Conservation (phyloP, 2,329 filamentous ascomycete genomes). For the Cladosporium sp. region DNA sequence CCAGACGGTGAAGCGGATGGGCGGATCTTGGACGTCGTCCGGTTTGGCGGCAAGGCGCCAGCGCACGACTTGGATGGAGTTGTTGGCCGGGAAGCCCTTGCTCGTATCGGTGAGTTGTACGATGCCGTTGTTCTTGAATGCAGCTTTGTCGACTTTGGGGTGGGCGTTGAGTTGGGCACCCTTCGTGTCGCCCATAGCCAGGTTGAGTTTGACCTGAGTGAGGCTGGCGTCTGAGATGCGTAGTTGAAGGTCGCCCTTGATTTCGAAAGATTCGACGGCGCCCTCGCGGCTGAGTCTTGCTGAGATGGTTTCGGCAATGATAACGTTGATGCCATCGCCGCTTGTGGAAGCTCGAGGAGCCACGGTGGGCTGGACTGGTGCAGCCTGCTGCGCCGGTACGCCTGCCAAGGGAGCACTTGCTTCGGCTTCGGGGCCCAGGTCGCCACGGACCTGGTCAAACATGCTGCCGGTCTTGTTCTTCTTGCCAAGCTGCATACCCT, state of each 20-base stretch:
- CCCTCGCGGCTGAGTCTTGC: slow-evolving; percentile 88
- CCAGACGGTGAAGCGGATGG: slow-evolving; percentile 97
- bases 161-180: slow-evolving; percentile 92
- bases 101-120: slow-evolving; percentile 87
- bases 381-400: slow-evolving; percentile 40
- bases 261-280: slow-evolving; percentile 75
- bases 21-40: slow-evolving; percentile 75
- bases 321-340: slow-evolving; percentile 81
- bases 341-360: slow-evolving; percentile 64
- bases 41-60: slow-evolving; percentile 83
- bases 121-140: slow-evolving; percentile 75
- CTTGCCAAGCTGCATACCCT: slow-evolving; percentile 99
- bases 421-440: slow-evolving; percentile 83
- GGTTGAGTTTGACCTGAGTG: slow-evolving; percentile 84
- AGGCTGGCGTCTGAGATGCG: slow-evolving; percentile 84
- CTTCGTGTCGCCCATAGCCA: slow-evolving; percentile 71
- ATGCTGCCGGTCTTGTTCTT: slow-evolving; percentile 98
- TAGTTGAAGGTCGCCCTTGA: slow-evolving; percentile 89
- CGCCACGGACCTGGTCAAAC: slow-evolving; percentile 90
- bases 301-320: slow-evolving; percentile 83
- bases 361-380: slow-evolving; percentile 45
- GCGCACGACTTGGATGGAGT: slow-evolving; percentile 84
- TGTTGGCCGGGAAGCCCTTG: slow-evolving; percentile 92
- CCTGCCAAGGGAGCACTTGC: slow-evolving; percentile 64
- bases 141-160: slow-evolving; percentile 87